phyloP scores from a whole-genome alignment of 164 flowering plant genomes.

The Liquidambar formosana region DNA sequence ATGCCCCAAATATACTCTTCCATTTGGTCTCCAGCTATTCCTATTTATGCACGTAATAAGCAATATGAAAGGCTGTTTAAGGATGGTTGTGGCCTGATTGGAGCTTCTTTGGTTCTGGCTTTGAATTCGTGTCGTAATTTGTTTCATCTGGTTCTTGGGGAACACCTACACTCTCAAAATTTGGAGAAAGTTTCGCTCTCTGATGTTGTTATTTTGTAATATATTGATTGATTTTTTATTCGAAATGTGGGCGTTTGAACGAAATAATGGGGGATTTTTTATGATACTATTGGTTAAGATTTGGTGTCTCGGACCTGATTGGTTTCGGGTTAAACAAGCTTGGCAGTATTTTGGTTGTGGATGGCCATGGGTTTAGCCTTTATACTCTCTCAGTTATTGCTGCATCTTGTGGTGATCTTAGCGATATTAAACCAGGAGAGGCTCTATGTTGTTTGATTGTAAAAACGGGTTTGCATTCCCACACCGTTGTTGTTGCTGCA shows the following conservation, averaged over 20 bases:
- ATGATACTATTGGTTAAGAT: slow-evolving; percentile 20
- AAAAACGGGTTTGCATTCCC: slow-evolving; percentile 16
- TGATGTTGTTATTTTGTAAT: slow-evolving; percentile 21
- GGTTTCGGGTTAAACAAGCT: slow-evolving; percentile 23
- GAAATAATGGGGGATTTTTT: slow-evolving; percentile 12
- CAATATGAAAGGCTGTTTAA: slow-evolving; percentile 4
- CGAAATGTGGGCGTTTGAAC: slow-evolving; percentile 14
- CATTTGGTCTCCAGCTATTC: slow-evolving; percentile 18
- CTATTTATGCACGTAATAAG: slow-evolving; percentile 10
- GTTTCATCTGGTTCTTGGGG: slow-evolving; percentile 9
- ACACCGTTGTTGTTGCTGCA: neutral
- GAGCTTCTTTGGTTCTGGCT: slow-evolving; percentile 11
- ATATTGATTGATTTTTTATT: slow-evolving; percentile 16
- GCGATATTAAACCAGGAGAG: slow-evolving; percentile 10
- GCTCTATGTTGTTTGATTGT: slow-evolving; percentile 18
- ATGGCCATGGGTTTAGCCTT: slow-evolving; percentile 20
- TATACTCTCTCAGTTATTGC: slow-evolving; percentile 15
- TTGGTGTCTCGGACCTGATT: slow-evolving; percentile 27
- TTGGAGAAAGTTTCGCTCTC: slow-evolving; percentile 10
- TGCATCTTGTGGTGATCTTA: slow-evolving; percentile 18
- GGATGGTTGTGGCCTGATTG: slow-evolving; percentile 8
- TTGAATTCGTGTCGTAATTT: slow-evolving; percentile 9
- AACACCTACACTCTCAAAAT: slow-evolving; percentile 21
- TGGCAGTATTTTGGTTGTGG: slow-evolving; percentile 11
- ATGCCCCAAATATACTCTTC: slow-evolving; percentile 11